Evolutionary conservation across 305 asterid genomes (phyloP), one percentile per base, ranked within the genome.

Genomic region (Fraxinus greggii): DNA sequence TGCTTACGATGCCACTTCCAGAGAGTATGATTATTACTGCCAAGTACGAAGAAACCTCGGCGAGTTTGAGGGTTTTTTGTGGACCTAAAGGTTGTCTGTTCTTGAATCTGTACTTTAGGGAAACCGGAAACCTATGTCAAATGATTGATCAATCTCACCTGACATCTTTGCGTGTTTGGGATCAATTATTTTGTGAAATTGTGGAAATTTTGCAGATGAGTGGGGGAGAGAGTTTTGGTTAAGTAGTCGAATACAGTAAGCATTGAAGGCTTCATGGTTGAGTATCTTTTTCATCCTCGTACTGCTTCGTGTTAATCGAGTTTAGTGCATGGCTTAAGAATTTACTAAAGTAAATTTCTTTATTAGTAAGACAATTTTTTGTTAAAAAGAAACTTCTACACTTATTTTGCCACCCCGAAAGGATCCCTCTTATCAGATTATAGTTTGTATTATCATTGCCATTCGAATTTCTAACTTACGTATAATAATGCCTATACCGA

Each of bases 61-160:
- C 15, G 69, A 31, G 45, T 15, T 65, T 24, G 73, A 10, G n/a
- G n/a, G 1, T 65, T 24, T 65, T 26, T 26, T 26, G 73, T 65
- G 74, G 74, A 17, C 74, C 12, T 28, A 0, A 67, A 28, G 74
- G 74, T 21, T 26, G 74, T 67, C 36, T 28, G 35, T 67, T 65
- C 35, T 65, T 65, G n/a, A 65, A 28, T 65, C 15, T 65, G 19
- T 12, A 24, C 73, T 26, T 79, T 79, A 0, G 84, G 83, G 24
- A 86, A 83, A 75, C 78, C 38, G 83, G 24, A 86, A 83, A 75
- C 78, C 38, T 79, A 85, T 85, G 84, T 89, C 91, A 75, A 87
- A 56, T 78, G 84, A 78, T 28, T 90, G 93, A 59, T 90, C 92
- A 24, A 91, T 86, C 17, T 88, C 92, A 65, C 91, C 91, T 9